These are phyloP conservation scores for Teunomyces funiuensis DNA, from an alignment of 805 yeast species.

Conservation along the genomic window DNA sequence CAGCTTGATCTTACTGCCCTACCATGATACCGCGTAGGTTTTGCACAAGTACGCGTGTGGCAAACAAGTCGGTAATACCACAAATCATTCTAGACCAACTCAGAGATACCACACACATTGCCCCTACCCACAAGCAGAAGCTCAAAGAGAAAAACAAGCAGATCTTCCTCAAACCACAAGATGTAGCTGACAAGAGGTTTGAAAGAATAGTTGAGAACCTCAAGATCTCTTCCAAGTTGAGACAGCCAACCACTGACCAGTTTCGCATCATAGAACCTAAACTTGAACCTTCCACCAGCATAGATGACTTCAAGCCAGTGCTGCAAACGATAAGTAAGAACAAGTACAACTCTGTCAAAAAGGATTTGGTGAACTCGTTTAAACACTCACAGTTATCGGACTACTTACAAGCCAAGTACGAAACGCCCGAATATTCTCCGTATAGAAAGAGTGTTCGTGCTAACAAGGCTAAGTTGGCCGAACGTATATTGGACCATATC, in stretches of 20 bases:
- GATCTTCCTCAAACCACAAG: slow-evolving; percentile 17
- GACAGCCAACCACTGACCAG: slow-evolving; percentile 6
- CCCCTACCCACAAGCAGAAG: slow-evolving; percentile 6
- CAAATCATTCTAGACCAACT: slow-evolving; percentile 13
- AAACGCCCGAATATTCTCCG: slow-evolving; percentile 6
- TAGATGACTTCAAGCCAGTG: slow-evolving; percentile 12
- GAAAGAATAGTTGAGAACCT: slow-evolving; percentile 14
- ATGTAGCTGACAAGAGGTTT: slow-evolving; percentile 17
- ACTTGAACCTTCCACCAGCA: slow-evolving; percentile 4
- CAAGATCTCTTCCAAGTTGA: slow-evolving; percentile 7
- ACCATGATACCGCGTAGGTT: slow-evolving; percentile 7
- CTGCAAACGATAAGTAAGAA: slow-evolving; percentile 6
- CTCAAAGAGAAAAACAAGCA: slow-evolving; percentile 8
- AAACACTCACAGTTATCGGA: slow-evolving; percentile 12
- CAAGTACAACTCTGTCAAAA: slow-evolving; percentile 8
- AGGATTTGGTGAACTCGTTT: slow-evolving; percentile 11
- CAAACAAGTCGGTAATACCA: slow-evolving; percentile 16
- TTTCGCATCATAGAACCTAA: slow-evolving; percentile 8
- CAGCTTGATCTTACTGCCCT: not conserved
- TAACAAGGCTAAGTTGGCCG: slow-evolving; percentile 19
- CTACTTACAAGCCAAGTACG: slow-evolving; percentile 10
- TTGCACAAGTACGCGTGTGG: slow-evolving; percentile 1
- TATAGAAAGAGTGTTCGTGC: slow-evolving; percentile 5
- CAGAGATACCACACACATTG: slow-evolving; percentile 12
- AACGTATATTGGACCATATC: slow-evolving; percentile 28